A percentile compares a stretch with the other conserved stretches of the same genome.
phyloP scores from a whole-genome alignment of 495 filamentous ascomycete species.

The Neurospora sp. region DNA sequence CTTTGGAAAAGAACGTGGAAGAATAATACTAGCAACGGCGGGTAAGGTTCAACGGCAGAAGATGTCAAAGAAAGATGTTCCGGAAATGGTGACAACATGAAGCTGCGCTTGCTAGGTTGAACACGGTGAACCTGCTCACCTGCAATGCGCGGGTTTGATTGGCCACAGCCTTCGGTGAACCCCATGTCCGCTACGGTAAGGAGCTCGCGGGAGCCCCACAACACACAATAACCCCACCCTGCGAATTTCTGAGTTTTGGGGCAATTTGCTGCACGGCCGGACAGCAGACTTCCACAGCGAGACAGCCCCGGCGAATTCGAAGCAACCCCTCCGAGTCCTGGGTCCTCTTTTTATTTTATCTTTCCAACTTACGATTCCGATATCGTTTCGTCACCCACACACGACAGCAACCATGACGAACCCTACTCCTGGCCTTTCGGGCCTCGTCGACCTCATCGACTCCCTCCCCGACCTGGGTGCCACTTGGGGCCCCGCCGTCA shows the following conservation, averaged over 20 bases:
- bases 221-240: conserved; percentile 18
- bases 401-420: conserved; percentile 16
- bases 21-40: background rate
- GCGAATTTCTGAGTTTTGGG: conserved; percentile 17
- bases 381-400: background rate
- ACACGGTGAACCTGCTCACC: background rate
- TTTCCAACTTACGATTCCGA: background rate
- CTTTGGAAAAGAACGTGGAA: background rate
- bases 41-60: background rate
- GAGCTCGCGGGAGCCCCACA: conserved; percentile 6
- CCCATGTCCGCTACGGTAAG: background rate
- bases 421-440: conserved; percentile 16
- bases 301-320: background rate
- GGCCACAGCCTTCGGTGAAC: background rate
- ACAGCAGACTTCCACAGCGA: background rate
- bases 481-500: conserved; percentile 80
- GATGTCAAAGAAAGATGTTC: background rate
- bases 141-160: background rate
- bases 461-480: conserved; percentile 46
- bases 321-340: background rate
- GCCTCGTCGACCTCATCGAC: conserved; percentile 46
- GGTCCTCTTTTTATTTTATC: background rate
- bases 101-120: background rate
- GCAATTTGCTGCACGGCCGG: background rate
- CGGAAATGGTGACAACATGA: background rate